These are phyloP conservation scores for Elongisporangium senticosum DNA, from an alignment of 352 stramenopile genomes.

Conservation along the genomic window DNA sequence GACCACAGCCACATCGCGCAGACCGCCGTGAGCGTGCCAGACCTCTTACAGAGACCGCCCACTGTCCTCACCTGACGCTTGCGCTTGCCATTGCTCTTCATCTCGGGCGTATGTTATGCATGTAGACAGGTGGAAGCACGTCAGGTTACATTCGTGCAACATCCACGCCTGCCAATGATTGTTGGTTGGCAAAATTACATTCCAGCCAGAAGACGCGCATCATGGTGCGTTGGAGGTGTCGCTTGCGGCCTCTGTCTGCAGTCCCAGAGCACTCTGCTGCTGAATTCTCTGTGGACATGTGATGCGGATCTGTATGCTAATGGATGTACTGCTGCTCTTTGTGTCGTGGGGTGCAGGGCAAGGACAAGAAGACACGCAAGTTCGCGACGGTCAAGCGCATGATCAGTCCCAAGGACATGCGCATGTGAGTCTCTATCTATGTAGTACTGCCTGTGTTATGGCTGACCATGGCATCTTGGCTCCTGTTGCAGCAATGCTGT, in stretches of 20 bases:
- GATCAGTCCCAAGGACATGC: conserved; percentile 96
- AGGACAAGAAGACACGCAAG: conserved; percentile 98
- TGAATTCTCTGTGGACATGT: not conserved
- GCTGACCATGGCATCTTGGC: conserved; percentile 1
- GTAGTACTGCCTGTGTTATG: not conserved
- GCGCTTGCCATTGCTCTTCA: not conserved
- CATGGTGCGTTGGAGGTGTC: conserved; percentile 1
- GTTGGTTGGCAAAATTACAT: conserved; percentile 12
- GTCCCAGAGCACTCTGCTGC: not conserved
- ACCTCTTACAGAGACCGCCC: not conserved
- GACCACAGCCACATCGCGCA: not conserved
- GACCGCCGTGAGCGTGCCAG: too few relatives aligned
- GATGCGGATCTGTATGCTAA: not conserved
- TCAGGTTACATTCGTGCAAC: conserved; percentile 10
- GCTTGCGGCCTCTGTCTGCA: not conserved
- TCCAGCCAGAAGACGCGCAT: not conserved
- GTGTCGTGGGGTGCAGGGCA: conserved; percentile 52
- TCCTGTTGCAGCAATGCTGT: conserved; percentile 60
- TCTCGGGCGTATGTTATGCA: not conserved
- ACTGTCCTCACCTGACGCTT: not conserved
- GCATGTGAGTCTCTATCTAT: conserved; percentile 76
- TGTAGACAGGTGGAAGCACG: not conserved
- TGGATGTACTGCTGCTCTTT: not conserved
- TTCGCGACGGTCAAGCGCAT: conserved; percentile 98
- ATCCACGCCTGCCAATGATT: conserved; percentile 5